These are phyloP conservation scores for Oryza longistaminata DNA, from an alignment of 176 grass and related monocot species.

Conservation along the genomic window DNA sequence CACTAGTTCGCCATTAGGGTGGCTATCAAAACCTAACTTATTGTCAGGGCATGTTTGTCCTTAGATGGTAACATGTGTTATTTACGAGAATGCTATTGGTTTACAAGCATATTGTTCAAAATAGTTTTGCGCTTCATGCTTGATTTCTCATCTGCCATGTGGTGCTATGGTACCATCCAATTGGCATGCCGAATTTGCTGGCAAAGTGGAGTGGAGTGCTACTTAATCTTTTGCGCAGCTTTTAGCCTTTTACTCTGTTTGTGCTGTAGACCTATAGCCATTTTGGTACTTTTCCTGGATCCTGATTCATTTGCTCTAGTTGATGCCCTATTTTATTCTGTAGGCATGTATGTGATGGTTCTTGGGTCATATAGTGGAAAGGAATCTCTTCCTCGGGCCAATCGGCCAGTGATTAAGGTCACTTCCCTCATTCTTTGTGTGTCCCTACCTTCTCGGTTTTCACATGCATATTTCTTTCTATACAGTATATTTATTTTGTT, in stretches of 20 bases:
- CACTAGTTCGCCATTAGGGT: not conserved
- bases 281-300: not conserved
- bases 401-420: constrained; percentile 53
- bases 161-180: not conserved
- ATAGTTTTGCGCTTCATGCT: not conserved
- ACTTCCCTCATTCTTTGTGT: not conserved
- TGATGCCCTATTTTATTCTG: constrained; percentile 26
- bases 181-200: not conserved
- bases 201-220: not conserved
- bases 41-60: not conserved
- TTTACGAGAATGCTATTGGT: not conserved
- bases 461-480: not conserved
- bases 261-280: not conserved
- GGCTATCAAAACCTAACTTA: constrained; percentile 5
- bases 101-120: not conserved
- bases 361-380: constrained; percentile 50
- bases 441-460: not conserved
- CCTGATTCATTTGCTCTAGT: constrained; percentile 2
- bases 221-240: not conserved
- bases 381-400: constrained; percentile 1
- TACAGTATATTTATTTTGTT: not conserved
- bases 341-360: constrained; percentile 88
- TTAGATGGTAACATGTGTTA: not conserved
- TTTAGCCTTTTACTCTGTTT: not conserved
- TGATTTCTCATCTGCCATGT: not conserved